phyloP scores from a whole-genome alignment of 73 alveolate species.

The Paramecium bursaria region DNA sequence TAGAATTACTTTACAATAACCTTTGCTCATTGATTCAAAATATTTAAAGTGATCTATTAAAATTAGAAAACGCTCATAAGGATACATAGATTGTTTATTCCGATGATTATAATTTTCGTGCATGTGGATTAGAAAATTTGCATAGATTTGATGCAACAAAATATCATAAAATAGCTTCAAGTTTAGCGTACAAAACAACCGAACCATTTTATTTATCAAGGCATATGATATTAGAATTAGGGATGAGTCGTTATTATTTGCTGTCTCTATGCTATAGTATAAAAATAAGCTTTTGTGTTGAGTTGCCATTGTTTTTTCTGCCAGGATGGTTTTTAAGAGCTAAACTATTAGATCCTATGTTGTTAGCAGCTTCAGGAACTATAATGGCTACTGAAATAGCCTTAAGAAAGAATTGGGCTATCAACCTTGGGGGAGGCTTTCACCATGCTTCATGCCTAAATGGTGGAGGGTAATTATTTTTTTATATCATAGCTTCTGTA shows the following conservation, averaged over 20 bases:
- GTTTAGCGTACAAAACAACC: constrained; percentile 8
- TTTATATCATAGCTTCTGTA: constrained; percentile 82
- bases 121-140: constrained; percentile 85
- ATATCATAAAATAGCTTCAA: constrained; percentile 75
- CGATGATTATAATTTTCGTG: constrained; percentile 78
- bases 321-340: constrained; percentile 84
- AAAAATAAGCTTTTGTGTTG: constrained; percentile 72
- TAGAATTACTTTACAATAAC: too few species aligned
- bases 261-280: constrained; percentile 71
- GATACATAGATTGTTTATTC: too few species aligned
- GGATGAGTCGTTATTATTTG: constrained; percentile 70
- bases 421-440: constrained; percentile 90
- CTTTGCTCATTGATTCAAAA: too few species aligned
- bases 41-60: too few species aligned
- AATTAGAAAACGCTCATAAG: too few species aligned
- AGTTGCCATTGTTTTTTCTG: constrained; percentile 84
- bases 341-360: constrained; percentile 86
- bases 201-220: constrained; percentile 74
- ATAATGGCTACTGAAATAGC: constrained; percentile 80
- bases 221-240: constrained; percentile 71
- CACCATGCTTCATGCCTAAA: constrained; percentile 81
- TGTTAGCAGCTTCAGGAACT: constrained; percentile 84
- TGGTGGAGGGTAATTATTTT: background rate
- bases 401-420: constrained; percentile 79
- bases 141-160: constrained; percentile 91